Conservation (phyloP, 305 asterid species). For the Fraxinus floribunda region DNA sequence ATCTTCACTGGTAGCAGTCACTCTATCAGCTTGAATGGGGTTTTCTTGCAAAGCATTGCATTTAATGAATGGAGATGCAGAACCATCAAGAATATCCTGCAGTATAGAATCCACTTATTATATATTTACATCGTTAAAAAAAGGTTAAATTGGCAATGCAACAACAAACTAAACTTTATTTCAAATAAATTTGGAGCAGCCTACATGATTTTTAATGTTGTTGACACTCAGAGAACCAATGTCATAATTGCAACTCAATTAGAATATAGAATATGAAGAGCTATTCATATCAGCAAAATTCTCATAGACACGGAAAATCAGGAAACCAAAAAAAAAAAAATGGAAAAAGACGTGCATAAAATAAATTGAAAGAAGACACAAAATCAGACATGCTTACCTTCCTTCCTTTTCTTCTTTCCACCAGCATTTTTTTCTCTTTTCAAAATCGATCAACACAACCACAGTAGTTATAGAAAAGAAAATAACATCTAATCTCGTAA, state of each 20-base stretch:
- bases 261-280: neutral
- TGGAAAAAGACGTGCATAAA: neutral
- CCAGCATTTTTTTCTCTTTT: neutral
- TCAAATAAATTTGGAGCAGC: neutral
- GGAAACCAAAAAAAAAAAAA: neutral
- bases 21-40: neutral
- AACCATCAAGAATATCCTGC: neutral
- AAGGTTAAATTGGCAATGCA: neutral
- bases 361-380: constrained; percentile 1
- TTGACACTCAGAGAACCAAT: neutral
- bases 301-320: neutral
- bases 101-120: neutral
- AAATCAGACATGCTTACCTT: neutral
- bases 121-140: neutral
- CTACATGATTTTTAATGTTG: no score
- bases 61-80: neutral
- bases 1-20: neutral
- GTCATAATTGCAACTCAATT: neutral
- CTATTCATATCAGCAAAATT: neutral
- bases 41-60: neutral
- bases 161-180: neutral
- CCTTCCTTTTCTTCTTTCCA: neutral
- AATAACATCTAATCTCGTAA: neutral
- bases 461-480: neutral
- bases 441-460: neutral